Conservation (phyloP, 345 rosid genomes). For the Pistacia atlantica region DNA sequence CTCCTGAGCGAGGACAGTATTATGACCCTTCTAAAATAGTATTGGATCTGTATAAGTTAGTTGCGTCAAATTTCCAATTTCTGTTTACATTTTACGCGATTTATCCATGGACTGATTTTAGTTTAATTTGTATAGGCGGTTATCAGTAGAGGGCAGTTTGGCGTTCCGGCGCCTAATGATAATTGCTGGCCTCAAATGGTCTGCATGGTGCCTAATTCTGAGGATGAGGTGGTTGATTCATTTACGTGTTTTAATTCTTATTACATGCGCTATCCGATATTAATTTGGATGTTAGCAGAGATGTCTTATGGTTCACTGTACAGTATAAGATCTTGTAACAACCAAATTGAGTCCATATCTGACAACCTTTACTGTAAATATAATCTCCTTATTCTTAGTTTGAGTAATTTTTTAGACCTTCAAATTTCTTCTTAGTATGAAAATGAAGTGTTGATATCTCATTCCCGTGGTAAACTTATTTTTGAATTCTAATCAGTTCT, state of each 20-base stretch:
- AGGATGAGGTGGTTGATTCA: conserved; percentile 57
- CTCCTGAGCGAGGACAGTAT: conserved; percentile 73
- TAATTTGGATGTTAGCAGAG: not conserved
- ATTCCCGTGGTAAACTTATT: not conserved
- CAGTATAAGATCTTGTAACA: not conserved
- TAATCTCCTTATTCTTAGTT: too few relatives aligned
- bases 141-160: conserved; percentile 84
- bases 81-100: too few relatives aligned
- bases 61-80: not conserved
- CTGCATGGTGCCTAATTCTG: conserved; percentile 64
- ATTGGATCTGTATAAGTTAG: conserved; percentile 89
- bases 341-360: too few relatives aligned
- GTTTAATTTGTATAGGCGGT: conserved; percentile 61
- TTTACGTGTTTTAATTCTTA: not conserved
- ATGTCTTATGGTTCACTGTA: not conserved
- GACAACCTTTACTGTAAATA: too few relatives aligned
- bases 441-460: not conserved
- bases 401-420: not conserved
- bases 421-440: not conserved
- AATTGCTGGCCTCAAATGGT: conserved; percentile 97
- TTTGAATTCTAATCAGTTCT: not conserved
- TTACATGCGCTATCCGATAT: too few relatives aligned
- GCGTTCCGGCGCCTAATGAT: conserved; percentile 62
- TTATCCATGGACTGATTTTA: not conserved
- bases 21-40: conserved; percentile 60